These are phyloP conservation scores for Gossypium longicalyx DNA, from an alignment of 345 rosid species.

Conservation along the genomic window DNA sequence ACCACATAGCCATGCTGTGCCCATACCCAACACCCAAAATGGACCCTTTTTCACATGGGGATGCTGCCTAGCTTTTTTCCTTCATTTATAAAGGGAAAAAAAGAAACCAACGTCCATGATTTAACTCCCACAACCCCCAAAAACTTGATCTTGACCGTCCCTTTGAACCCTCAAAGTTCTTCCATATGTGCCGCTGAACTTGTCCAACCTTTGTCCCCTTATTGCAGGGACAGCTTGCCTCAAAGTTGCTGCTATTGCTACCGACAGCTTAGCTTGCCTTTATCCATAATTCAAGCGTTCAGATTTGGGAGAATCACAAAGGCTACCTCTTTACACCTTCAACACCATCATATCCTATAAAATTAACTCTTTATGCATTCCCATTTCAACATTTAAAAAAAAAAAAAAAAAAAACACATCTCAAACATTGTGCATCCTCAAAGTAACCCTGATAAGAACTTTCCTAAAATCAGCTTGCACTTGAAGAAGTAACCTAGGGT, in stretches of 20 bases:
- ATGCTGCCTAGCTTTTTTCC: conserved; percentile 17
- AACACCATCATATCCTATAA: conserved; percentile 28
- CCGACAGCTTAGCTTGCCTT: conserved; percentile 84
- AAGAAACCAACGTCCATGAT: conserved; percentile 36
- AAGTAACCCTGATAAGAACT: conserved; percentile 6
- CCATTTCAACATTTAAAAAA: conserved; percentile 13
- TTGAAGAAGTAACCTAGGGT: background rate
- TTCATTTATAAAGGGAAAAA: background rate
- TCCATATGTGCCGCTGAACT: conserved; percentile 54
- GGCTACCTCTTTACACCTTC: conserved; percentile 3
- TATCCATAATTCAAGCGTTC: conserved; percentile 54
- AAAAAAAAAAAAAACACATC: background rate
- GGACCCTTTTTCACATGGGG: conserved; percentile 27
- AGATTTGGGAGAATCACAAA: background rate
- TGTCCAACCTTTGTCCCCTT: conserved; percentile 82
- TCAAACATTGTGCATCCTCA: conserved; percentile 13
- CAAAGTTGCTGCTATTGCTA: conserved; percentile 55
- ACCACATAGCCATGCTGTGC: conserved; percentile 21
- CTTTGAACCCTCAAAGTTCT: conserved; percentile 17
- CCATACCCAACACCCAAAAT: conserved; percentile 23
- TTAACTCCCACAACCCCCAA: conserved; percentile 28
- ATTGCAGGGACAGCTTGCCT: conserved; percentile 51
- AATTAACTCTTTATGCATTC: conserved; percentile 31
- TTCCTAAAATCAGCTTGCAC: background rate
- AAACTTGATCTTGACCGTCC: conserved; percentile 40